These are phyloP conservation scores for Cymbopogon flexuosus DNA, from an alignment of 202 grass and related monocot genomes.

Conservation along the genomic window DNA sequence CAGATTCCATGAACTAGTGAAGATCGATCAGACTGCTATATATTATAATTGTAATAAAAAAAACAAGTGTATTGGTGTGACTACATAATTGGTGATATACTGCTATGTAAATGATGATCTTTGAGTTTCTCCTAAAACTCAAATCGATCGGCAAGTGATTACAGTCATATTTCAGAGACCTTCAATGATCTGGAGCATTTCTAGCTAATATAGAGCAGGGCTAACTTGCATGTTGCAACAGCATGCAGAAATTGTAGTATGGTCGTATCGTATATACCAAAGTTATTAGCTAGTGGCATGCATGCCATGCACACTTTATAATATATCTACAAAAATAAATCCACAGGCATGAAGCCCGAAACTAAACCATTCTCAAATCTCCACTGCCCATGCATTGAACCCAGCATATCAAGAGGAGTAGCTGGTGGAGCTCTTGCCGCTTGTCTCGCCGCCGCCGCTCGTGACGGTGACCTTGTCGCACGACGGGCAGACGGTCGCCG, in stretches of 20 bases:
- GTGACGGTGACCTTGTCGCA: conserved; percentile 46
- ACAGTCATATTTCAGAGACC: background rate
- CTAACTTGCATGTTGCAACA: background rate
- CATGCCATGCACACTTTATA: background rate
- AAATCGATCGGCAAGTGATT: background rate
- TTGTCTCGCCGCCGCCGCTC: conserved; percentile 27
- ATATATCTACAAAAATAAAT: background rate
- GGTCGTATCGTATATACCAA: background rate
- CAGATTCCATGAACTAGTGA: too few relatives aligned
- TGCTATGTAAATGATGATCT: background rate
- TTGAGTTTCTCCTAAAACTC: background rate
- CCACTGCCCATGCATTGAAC: too few relatives aligned
- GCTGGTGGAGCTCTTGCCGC: conserved; percentile 31
- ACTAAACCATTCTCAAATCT: background rate
- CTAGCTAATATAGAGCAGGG: background rate
- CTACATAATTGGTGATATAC: background rate
- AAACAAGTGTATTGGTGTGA: background rate
- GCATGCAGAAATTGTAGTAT: background rate
- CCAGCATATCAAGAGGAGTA: background rate
- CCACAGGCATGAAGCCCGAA: background rate
- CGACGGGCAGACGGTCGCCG: conserved; percentile 40
- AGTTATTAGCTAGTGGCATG: background rate
- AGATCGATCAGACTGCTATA: too few relatives aligned
- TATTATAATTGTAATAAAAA: too few relatives aligned
- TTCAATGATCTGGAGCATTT: background rate